Conservation (phyloP, 345 rosid species). For the Corymbia maculata region DNA sequence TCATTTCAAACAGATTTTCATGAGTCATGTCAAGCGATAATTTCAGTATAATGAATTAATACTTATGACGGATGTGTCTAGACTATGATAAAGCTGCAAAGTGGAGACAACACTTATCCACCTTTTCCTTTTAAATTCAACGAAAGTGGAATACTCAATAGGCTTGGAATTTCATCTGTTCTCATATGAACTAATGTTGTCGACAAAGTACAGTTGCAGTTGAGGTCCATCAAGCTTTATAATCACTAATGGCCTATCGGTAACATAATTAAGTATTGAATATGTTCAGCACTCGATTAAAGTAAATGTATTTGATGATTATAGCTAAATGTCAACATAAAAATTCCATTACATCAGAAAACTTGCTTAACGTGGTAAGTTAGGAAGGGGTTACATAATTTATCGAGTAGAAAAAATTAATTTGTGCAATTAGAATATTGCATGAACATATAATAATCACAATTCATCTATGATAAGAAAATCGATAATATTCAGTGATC, state of each 20-base stretch:
- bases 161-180: not conserved
- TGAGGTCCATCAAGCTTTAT: not conserved
- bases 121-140: not conserved
- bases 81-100: not conserved
- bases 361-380: not conserved
- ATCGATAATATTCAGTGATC: not conserved
- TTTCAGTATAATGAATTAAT: not conserved
- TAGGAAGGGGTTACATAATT: not conserved
- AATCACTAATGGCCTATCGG: not conserved
- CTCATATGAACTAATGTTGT: not conserved
- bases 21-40: not conserved
- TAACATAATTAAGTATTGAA: not conserved
- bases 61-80: not conserved
- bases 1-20: not conserved
- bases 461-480: not conserved
- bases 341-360: not conserved
- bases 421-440: not conserved
- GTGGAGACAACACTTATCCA: not conserved
- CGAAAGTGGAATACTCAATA: not conserved
- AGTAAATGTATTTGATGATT: not conserved
- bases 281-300: not conserved
- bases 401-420: not conserved
- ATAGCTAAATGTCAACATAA: not conserved
- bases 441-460: not conserved
- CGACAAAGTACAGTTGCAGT: not conserved